Evolutionary conservation across 306 rosid genomes (phyloP).

Genomic region (Mimosa bimucronata): DNA sequence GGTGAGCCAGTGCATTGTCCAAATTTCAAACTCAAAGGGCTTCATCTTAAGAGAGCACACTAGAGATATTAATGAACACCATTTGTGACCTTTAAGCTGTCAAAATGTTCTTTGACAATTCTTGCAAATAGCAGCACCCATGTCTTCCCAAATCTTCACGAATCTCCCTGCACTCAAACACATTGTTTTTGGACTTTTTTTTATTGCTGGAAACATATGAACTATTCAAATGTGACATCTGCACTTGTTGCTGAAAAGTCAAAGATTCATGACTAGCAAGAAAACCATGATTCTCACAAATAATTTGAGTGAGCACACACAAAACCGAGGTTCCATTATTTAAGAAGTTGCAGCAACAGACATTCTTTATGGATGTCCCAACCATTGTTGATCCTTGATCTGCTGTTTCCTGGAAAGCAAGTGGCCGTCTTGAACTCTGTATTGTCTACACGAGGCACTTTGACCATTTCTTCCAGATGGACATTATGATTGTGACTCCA

Average conservation of each 20-base stretch:
- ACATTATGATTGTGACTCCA: neutral
- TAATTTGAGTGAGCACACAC: neutral
- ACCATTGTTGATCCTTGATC: neutral
- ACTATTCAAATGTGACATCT: neutral
- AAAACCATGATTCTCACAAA: neutral
- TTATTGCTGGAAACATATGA: neutral
- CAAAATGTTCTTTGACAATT: neutral
- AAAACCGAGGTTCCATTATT: neutral
- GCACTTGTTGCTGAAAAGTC: neutral
- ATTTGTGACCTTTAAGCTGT: neutral
- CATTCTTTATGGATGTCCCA: neutral
- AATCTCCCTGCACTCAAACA: neutral
- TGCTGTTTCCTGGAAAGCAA: neutral
- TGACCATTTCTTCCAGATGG: neutral
- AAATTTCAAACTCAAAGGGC: neutral
- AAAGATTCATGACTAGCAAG: neutral
- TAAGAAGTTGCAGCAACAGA: neutral
- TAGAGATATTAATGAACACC: neutral
- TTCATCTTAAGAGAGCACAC: neutral
- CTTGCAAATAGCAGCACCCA: neutral
- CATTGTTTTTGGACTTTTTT: neutral
- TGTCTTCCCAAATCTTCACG: slow-evolving; percentile 4
- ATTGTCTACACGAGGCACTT: neutral
- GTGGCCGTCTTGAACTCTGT: neutral
- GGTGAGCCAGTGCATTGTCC: neutral